Evolutionary conservation across 2,329 filamentous ascomycete species (phyloP).

Genomic region (Cylindrodendrum hubeiense): DNA sequence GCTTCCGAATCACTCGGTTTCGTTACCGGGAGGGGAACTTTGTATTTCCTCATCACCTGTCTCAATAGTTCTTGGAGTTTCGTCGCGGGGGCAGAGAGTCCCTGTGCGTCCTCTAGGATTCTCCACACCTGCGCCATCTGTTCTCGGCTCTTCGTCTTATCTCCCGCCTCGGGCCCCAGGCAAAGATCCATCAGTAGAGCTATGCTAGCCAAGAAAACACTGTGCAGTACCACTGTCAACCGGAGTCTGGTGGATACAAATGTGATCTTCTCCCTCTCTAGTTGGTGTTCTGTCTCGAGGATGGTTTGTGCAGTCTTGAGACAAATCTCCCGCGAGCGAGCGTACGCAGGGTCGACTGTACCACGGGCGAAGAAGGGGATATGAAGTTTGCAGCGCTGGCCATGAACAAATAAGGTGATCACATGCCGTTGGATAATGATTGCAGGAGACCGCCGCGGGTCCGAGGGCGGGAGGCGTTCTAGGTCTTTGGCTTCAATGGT

Average conservation of each 20-base stretch:
- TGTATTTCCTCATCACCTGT: slow-evolving; percentile 50
- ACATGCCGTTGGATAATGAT: slow-evolving; percentile 50
- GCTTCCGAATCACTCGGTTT: slow-evolving; percentile 13
- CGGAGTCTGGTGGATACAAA: slow-evolving; percentile 47
- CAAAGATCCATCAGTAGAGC: slow-evolving; percentile 51
- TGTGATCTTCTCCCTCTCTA: slow-evolving; percentile 43
- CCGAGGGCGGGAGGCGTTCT: slow-evolving; percentile 35
- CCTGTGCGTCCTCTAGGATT: slow-evolving; percentile 48
- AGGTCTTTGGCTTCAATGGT: slow-evolving; percentile 35
- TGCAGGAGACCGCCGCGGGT: slow-evolving; percentile 37
- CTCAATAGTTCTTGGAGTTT: slow-evolving; percentile 48
- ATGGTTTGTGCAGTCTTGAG: slow-evolving; percentile 48
- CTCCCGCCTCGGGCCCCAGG: slow-evolving; percentile 38
- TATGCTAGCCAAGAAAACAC: slow-evolving; percentile 51
- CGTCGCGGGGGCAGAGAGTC: slow-evolving; percentile 45
- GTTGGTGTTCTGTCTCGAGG: slow-evolving; percentile 45
- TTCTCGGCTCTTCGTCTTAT: slow-evolving; percentile 39
- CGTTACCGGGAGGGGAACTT: slow-evolving; percentile 32
- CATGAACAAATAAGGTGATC: slow-evolving; percentile 48
- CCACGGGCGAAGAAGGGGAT: slow-evolving; percentile 51
- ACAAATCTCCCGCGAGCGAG: slow-evolving; percentile 48
- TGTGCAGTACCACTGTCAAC: slow-evolving; percentile 48
- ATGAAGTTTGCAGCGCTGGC: slow-evolving; percentile 52
- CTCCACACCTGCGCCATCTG: slow-evolving; percentile 48
- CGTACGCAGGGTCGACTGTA: slow-evolving; percentile 48